Evolutionary conservation across 2,329 filamentous ascomycete genomes (phyloP).

Genomic region (Truncatella angustata): DNA sequence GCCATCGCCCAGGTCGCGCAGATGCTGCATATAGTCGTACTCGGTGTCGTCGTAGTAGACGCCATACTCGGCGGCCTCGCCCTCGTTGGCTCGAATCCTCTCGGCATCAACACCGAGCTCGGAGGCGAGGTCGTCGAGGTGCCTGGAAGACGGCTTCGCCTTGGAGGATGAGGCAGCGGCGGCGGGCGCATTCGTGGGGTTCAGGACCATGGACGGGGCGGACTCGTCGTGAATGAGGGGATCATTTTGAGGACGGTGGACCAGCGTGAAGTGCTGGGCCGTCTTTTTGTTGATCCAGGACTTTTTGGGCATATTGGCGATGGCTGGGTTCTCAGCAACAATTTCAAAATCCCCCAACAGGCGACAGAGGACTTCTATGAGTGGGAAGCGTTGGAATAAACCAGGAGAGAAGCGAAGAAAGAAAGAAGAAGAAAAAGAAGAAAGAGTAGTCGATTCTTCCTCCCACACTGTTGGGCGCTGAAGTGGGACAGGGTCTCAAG

Average conservation of each 20-base stretch:
- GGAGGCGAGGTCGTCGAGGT: slow-evolving; percentile 70
- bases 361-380: background rate
- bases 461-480: background rate
- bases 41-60: slow-evolving; percentile 92
- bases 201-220: slow-evolving; percentile 87
- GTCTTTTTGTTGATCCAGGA: slow-evolving; percentile 70
- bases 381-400: background rate
- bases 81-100: slow-evolving; percentile 80
- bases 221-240: slow-evolving; percentile 90
- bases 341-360: too few relatives aligned
- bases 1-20: slow-evolving; percentile 79
- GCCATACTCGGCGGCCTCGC: slow-evolving; percentile 90
- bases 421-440: too few relatives aligned
- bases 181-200: slow-evolving; percentile 57
- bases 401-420: too few relatives aligned
- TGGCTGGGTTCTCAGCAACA: too few relatives aligned
- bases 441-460: background rate
- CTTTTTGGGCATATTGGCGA: slow-evolving; percentile 8
- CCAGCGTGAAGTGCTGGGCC: slow-evolving; percentile 88
- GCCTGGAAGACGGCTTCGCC: slow-evolving; percentile 52
- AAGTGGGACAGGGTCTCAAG: background rate
- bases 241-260: slow-evolving; percentile 96
- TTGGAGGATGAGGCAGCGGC: slow-evolving; percentile 46
- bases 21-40: slow-evolving; percentile 99
- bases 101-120: slow-evolving; percentile 70